Base-by-base conservation (phyloP, 805 yeast species). In the Metschnikowia vanudenii region DNA sequence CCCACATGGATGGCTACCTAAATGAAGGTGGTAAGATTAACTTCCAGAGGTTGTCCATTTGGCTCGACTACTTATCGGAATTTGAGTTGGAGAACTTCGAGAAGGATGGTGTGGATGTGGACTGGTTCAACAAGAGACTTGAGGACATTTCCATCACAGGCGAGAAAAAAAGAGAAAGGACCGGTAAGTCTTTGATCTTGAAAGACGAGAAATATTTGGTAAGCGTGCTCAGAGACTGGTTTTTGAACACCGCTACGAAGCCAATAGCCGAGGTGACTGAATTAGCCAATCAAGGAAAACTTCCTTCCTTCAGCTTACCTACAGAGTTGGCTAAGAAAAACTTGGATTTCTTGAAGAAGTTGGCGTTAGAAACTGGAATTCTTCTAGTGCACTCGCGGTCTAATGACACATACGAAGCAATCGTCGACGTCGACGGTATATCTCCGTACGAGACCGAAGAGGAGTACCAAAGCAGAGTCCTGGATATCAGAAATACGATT, bases 41-140 rank as follows among this genome's bases (percentile, higher is more conserved):
- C 63, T 73, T 91, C 52, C 68, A 73, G 48, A 76, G 96, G 55
- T 73, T 94, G 43, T 82, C 79, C 18, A 64, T 80, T 34, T 89
- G 96, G 92, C 72, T 94, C 39, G 80, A 83, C 32, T 79, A 80
- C 54, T 69, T 94, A 43, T 80, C 94, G 4, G 78, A 80, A 52
- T 90, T 91, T 59, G 99, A 94, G 65, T 70, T 82, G 53, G 87
- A 85, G 64, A 84, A 86, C 61, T 94, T 92, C 59, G 98, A 94
- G 66, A 82, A 78, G 53, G 82, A 82, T 43, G 88, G 85, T 51
- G 79, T 88, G 45, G 97, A 91, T 64, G 81, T 88, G 29, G 94
- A 86, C 51, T 91, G 97, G 97, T 88, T 89, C 67, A 89, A 89
- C 66, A 78, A 84, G 58, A 87, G 87, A 59, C 75, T 92, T 51